Evolutionary conservation across 495 filamentous ascomycete genomes (phyloP), one percentile per base, ranked within the genome.

Genomic region (Tuber microsphaerosporum): DNA sequence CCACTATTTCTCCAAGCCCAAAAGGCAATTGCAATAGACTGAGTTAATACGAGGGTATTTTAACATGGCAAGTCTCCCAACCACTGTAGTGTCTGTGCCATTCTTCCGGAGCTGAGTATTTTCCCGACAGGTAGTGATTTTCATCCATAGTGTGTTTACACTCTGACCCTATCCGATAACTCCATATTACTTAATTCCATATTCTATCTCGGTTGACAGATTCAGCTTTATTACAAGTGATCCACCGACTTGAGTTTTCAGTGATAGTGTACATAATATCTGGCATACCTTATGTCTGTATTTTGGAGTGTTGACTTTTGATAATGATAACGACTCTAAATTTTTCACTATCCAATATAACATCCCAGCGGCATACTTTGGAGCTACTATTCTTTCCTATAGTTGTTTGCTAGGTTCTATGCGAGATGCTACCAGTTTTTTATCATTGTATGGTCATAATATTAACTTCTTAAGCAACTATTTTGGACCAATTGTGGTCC

Each of bases 61-160:
- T n/a, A n/a, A n/a, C n/a, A 34, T 73, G n/a, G 34, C 56, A 31
- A 39, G 56, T 34, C 42, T 56, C 6, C 22, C 46, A 19, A 73
- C 22, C 16, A 41, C 72, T 4, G 45, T n/a, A 41, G 72, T 73
- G 19, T n/a, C 72, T n/a, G 14, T 22, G 14, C 68, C 72, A 8
- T 42, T 73, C 39, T 26, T 73, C 22, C 41, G 19, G 10, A 8
- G 39, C 22, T 73, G 72, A 26, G 44, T 42, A n/a, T 65, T 5
- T 26, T 73, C 72, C 4, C 19, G 34, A 46, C 31, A 41, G 26
- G 72, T 56, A 73, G 68, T 61, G 44, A n/a, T 22, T 26, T 46
- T 56, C 22, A 73, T 73, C 45, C 31, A 73, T 39, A 73, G 68
- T 26, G 72, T 56, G 34, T 48, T 72, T 48, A 34, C 71, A 4